Base-by-base conservation (phyloP, 495 filamentous ascomycete species). In the Trichodelitschia bisporula region DNA sequence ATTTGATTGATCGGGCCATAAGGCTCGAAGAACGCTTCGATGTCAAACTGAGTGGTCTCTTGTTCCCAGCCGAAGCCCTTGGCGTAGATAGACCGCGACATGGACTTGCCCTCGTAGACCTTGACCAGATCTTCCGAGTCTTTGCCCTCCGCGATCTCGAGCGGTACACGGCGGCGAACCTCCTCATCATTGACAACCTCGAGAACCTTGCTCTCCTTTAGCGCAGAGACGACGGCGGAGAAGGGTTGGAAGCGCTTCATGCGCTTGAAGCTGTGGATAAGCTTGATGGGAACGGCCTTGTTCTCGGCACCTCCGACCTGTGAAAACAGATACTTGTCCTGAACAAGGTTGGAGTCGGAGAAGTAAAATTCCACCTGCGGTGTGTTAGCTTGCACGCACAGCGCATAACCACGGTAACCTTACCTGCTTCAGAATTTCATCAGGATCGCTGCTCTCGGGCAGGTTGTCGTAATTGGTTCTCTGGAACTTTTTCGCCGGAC, bases 301-400 rank as follows among this genome's bases (percentile, higher is more conserved):
- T 95, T 99, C 36, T 66, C 53, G 32, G 58, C 58, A 32, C 82
- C 84, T 17, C 69, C 72, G 16, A 77, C 72, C 44, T 69, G 54
- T 34, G 61, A 51, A 54, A 80, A 72, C 21, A 99, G 61, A 55
- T 79, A 84, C 44, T 78, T 74, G 53, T 99, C 86, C 39, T 62
- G 63, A 26, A 72, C 72, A 0, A 95, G 65, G 46, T 99, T 99
- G 40, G 72, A 74, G 48, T 91, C 78, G 35, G 75, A 74, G 52
- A 99, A 92, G 56, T 95, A 99, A 48, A 93, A 99, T 44, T 99
- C 84, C 33, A 92, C 82, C 78, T 92, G 42, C 11, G n/a, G 30
- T 14, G 15, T 31, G 18, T 43, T 34, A 40, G 28, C 5, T 19
- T 3, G 32, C 21, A 11, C 6, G 21, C 21, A 34, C 2, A 1